Evolutionary conservation across 352 stramenopile species (phyloP).

Genomic region (Plasmopara viticola): DNA sequence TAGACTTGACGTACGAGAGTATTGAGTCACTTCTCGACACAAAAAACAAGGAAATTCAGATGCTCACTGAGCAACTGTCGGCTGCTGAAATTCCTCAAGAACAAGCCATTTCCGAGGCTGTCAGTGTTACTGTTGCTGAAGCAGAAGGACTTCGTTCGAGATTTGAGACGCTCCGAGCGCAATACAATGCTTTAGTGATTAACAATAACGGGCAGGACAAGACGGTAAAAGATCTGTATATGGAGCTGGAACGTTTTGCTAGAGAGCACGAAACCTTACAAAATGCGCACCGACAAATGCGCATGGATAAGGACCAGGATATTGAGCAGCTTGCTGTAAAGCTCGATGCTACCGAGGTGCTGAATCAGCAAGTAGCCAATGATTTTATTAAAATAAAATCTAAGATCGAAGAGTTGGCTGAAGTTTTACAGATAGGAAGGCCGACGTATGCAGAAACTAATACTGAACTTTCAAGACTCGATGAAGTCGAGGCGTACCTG

Average conservation of each 20-base stretch:
- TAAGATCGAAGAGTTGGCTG: constrained; percentile 16
- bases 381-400: constrained; percentile 15
- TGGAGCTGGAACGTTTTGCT: constrained; percentile 20
- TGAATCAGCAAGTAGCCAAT: constrained; percentile 11
- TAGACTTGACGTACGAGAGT: constrained; percentile 38
- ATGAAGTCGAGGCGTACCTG: constrained; percentile 16
- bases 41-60: constrained; percentile 41
- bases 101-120: constrained; percentile 17
- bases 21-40: constrained; percentile 42
- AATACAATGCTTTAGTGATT: constrained; percentile 9
- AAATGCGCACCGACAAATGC: constrained; percentile 9
- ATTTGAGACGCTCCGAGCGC: constrained; percentile 14
- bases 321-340: constrained; percentile 5
- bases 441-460: background rate
- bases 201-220: constrained; percentile 12
- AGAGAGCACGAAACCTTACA: constrained; percentile 19
- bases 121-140: constrained; percentile 16
- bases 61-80: constrained; percentile 28
- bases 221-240: constrained; percentile 16
- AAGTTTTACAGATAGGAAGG: constrained; percentile 6
- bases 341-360: constrained; percentile 8
- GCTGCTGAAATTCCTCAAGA: constrained; percentile 14
- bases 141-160: constrained; percentile 13
- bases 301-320: constrained; percentile 7
- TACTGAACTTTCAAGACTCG: constrained; percentile 5